Evolutionary conservation across 78 protist genomes (phyloP), one percentile per base, ranked within the genome.

Genomic region (Dictyostelium purpureum): DNA sequence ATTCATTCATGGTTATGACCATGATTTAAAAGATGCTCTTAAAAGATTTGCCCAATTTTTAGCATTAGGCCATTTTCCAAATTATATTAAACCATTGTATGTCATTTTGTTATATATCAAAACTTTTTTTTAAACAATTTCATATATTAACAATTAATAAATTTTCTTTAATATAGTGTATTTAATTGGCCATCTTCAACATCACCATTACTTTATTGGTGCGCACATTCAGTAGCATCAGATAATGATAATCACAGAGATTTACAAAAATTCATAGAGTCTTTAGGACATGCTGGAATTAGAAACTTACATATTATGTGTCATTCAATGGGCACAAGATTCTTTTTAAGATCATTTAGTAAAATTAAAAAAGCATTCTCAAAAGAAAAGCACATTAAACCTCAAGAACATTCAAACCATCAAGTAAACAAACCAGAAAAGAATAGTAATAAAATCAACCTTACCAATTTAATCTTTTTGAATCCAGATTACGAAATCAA

Each of bases 1-100:
- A 65, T 93, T 89, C 82, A 73, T 93, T 56, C 96, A 93, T 81
- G 96, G 96, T 33, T 93, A 89, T 85, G 85, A 93, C 75, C 85
- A 61, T 28, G 77, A 75, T 67, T 26, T 78, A 33, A 65, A 59
- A 21, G 96, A 93, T 69, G 94, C 94, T 10, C 38, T 76, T 7
- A 89, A 93, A 52, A 56, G 96, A 33, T 56, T 93, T 28, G 96
- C 87, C 16, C 96, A 93, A 66, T 78, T 93, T 66, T 57, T 90
- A 38, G 94, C 96, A 75, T 65, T 93, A 21, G 96, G 93, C n/a
- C 83, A 88, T 63, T 75, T 93, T 54, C 96, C 96, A 14, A 61
- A n/a, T 14, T 65, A 93, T 90, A 33, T 93, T 24, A 49, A 77
- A 43, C 96, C 94, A 51, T 45, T 93, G 71, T 63, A 33, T 16